phyloP scores from a whole-genome alignment of 345 rosid genomes.

The Nasturtium officinale region DNA sequence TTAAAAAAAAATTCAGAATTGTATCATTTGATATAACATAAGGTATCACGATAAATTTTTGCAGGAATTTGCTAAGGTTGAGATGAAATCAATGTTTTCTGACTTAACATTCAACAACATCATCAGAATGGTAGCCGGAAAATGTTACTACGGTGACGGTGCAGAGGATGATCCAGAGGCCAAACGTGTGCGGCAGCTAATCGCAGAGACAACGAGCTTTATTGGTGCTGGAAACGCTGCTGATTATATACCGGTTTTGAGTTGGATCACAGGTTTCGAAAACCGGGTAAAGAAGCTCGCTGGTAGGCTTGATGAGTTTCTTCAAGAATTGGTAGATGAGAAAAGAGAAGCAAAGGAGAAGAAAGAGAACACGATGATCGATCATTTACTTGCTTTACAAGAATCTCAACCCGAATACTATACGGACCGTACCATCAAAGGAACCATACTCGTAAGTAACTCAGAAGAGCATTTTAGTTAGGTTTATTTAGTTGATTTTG shows the following conservation, averaged over 20 bases:
- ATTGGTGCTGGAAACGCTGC: not conserved
- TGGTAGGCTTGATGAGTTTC: slow-evolving; percentile 43
- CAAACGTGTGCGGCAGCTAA: not conserved
- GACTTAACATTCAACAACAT: slow-evolving; percentile 15
- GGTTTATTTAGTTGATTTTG: not conserved
- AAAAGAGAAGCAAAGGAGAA: slow-evolving; percentile 30
- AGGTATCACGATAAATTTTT: too few species aligned
- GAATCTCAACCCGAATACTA: slow-evolving; percentile 53
- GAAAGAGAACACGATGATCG: slow-evolving; percentile 45
- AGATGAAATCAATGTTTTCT: slow-evolving; percentile 7
- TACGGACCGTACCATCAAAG: slow-evolving; percentile 56
- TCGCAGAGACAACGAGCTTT: not conserved
- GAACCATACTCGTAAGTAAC: slow-evolving; percentile 43
- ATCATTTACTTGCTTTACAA: slow-evolving; percentile 62
- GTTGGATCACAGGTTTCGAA: not conserved
- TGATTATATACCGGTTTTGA: not conserved
- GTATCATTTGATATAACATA: not conserved
- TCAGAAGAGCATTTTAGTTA: not conserved
- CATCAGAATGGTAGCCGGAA: slow-evolving; percentile 10
- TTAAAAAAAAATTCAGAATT: too few species aligned
- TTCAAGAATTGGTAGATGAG: slow-evolving; percentile 58
- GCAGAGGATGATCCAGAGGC: not conserved
- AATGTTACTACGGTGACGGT: slow-evolving; percentile 1
- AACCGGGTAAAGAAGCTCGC: slow-evolving; percentile 17
- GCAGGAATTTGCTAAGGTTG: slow-evolving; percentile 6